phyloP scores from a whole-genome alignment of 2,329 filamentous ascomycete species.

The Stagonosporopsis tanaceti region DNA sequence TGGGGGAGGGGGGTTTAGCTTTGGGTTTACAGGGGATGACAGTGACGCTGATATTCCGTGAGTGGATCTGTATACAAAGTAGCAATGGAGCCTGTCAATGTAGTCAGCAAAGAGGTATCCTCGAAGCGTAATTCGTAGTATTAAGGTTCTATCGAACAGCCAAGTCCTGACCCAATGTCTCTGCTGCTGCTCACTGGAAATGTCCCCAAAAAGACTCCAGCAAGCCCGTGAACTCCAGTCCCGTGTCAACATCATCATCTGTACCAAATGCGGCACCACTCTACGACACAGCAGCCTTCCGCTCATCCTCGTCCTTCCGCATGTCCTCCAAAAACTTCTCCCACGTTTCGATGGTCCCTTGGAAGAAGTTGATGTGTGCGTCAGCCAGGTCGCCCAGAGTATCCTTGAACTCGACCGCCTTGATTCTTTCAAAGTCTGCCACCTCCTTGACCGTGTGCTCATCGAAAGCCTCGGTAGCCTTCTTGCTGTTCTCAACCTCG shows the following conservation, averaged over 20 bases:
- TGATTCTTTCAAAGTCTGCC: constrained; percentile 94
- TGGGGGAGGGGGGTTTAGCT: constrained; percentile 66
- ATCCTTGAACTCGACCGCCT: constrained; percentile 88
- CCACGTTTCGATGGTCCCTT: constrained; percentile 81
- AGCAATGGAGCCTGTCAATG: neutral
- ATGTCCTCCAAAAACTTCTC: constrained; percentile 88
- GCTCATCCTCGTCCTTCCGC: constrained; percentile 68
- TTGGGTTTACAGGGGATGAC: constrained; percentile 66
- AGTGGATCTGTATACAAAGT: neutral
- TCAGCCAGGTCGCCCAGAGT: constrained; percentile 85
- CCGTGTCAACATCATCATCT: neutral
- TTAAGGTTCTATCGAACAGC: constrained; percentile 5
- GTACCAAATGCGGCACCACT: neutral
- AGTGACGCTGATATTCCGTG: constrained; percentile 51
- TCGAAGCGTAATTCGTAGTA: constrained; percentile 8
- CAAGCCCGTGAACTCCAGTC: constrained; percentile 1
- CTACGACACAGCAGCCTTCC: constrained; percentile 38
- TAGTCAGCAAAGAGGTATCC: neutral
- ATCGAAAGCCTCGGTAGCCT: constrained; percentile 90
- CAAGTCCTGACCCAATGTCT: neutral
- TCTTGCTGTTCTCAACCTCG: constrained; percentile 85
- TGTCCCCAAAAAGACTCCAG: constrained; percentile 4
- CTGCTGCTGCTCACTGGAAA: neutral
- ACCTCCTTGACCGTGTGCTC: constrained; percentile 96
- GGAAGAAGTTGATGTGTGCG: constrained; percentile 87